phyloP scores from a whole-genome alignment of 2,329 filamentous ascomycete species.

The Diaporthe sp. region DNA sequence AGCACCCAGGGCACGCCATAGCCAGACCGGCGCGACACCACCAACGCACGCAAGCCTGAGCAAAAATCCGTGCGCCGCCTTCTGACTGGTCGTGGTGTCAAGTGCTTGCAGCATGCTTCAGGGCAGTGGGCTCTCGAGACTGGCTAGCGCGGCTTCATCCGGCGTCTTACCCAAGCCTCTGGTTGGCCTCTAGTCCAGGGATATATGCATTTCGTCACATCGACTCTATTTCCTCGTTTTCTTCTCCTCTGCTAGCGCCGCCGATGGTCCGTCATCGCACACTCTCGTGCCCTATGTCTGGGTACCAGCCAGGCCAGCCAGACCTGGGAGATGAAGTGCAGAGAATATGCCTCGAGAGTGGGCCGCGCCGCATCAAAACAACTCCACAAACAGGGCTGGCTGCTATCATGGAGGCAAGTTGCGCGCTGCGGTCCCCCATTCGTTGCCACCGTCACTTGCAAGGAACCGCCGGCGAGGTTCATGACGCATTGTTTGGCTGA shows the following conservation, averaged over 20 bases:
- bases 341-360: conserved; percentile 29
- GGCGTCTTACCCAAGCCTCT: conserved; percentile 31
- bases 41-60: conserved; percentile 1
- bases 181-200: conserved; percentile 33
- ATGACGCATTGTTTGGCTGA: conserved; percentile 9
- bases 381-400: conserved; percentile 38
- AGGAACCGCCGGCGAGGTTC: background rate
- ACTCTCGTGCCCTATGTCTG: conserved; percentile 1
- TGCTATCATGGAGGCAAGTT: conserved; percentile 30
- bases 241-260: conserved; percentile 8
- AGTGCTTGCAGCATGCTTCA: conserved; percentile 31
- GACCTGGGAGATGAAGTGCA: conserved; percentile 9
- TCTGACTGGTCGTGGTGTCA: conserved; percentile 33
- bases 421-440: conserved; percentile 9
- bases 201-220: conserved; percentile 31
- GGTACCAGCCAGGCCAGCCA: background rate
- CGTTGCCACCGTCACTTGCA: background rate
- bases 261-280: background rate
- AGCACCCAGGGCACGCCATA: background rate
- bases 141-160: conserved; percentile 24
- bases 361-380: conserved; percentile 27
- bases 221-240: conserved; percentile 11
- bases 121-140: conserved; percentile 1
- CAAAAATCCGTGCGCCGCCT: conserved; percentile 3
- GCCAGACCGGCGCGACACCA: background rate